These are phyloP conservation scores for Claviceps pazoutovae DNA, from an alignment of 2,329 filamentous ascomycete species.

Conservation along the genomic window DNA sequence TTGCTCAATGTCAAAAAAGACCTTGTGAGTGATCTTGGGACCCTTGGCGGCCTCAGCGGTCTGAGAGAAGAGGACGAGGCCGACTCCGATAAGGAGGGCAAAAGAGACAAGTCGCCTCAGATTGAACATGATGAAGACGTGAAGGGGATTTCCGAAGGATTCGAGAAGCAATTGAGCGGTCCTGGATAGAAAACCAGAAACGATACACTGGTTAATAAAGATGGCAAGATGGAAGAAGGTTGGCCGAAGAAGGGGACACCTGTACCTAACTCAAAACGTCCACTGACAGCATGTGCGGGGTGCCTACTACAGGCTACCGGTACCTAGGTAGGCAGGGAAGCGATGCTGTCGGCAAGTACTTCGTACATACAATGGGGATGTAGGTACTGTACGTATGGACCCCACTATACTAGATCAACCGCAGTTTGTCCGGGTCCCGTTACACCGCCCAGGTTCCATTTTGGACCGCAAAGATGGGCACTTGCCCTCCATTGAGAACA, in stretches of 20 bases:
- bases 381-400: neutral
- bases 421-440: conserved; percentile 13
- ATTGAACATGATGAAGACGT: conserved; percentile 47
- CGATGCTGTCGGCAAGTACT: too few species aligned
- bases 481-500: neutral
- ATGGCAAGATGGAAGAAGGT: conserved; percentile 1
- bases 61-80: conserved; percentile 63
- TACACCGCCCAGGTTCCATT: neutral
- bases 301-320: too few species aligned
- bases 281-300: too few species aligned
- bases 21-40: conserved; percentile 91
- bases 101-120: conserved; percentile 56
- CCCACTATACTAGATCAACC: conserved; percentile 8
- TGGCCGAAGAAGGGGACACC: conserved; percentile 7
- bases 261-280: conserved; percentile 8
- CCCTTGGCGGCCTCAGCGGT: conserved; percentile 65
- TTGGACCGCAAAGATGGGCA: neutral
- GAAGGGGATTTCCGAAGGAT: neutral
- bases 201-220: conserved; percentile 4
- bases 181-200: neutral
- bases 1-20: conserved; percentile 74
- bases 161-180: neutral
- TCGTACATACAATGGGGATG: too few species aligned
- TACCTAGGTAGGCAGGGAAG: neutral
- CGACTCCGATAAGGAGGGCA: conserved; percentile 62